Evolutionary conservation across 1,284 basidiomycete species (phyloP), one percentile per base, ranked within the genome.

Genomic region (Apiotrichum mycotoxinovorans): DNA sequence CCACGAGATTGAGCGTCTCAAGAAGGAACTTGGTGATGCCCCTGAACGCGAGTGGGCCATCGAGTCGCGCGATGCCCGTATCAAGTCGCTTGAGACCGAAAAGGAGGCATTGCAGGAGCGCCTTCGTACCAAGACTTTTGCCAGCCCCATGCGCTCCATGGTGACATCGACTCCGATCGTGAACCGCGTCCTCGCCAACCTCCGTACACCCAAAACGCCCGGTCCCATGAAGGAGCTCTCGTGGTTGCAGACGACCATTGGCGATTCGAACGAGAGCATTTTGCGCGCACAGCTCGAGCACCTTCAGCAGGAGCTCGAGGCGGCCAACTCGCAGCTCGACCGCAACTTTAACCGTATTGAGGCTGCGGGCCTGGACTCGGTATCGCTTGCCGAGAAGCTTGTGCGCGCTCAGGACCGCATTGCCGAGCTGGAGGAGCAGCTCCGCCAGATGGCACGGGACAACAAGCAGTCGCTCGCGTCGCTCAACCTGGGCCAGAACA

Each of bases 1-100:
- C 69, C 84, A 80, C 66, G 89, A 93, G 71, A 88, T 92, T 57
- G 87, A 86, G 0, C 82, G 84, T 20, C 78, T 95, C 45, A 84
- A 83, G 49, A 81, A 84, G 1, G 73, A 88, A 47, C 78, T 92
- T 25, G 81, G 56, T 0, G 61, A 66, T 2, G 57, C 67, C 0
- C 73, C 73, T 1, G 66, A 67, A 43, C 68, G 66, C 20, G 64
- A 70, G 43, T 64, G 69, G 1, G 62, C 68, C 0, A 43, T 75
- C 20, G 71, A 72, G 20, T 50, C 67, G 1, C 63, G 68, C 14
- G 69, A 77, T 47, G 65, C 67, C 1, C 61, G 66, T 22, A 74
- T 76, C 42, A 63, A 66, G 49, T 66, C 71, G 0, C 56, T 77
- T 22, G 72, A 76, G 57, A 57, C 64, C 10, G 70, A 74, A 37